Evolutionary conservation across 116 monocot genomes (phyloP), one percentile per base, ranked within the genome.

Genomic region (Phalaenopsis hybrid): DNA sequence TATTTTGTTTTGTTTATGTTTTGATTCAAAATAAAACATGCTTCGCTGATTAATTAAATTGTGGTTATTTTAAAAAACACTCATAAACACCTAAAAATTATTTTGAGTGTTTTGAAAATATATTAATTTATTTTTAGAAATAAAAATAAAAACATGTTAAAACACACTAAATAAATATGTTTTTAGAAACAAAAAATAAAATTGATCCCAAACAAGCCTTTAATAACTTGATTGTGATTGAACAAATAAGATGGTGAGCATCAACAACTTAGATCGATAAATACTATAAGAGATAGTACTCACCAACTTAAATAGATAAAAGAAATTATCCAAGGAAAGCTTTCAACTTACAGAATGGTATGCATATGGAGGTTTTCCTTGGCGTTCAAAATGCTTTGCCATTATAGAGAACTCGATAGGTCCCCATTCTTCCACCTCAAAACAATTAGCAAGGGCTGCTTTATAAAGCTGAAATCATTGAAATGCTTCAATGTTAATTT

Each of bases 341-440:
- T 28, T 67, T 18, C 18, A 37, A 79, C 91, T 92, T 87, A 97
- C 96, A 82, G 97, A 85, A 87, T 94, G 97, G 76, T 97, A 97
- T 4, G 90, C 91, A 87, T 94, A 94, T 55, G 97, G 97, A 37
- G 97, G 83, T 83, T 97, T 97, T 46, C 94, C 97, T 81, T 97
- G 97, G 70, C 97, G 91, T 16, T 97, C 94, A 79, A 94, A 97
- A 91, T 94, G 94, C 84, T 94, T 97, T 76, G 91, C 93, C 94
- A 97, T 97, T 63, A 97, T 85, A 79, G 82, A 90, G 78, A 89
- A 97, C 85, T 97, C 97, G 52, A 94, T 94, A 5, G 94, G 97
- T 1, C 97, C 94, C 97, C 94, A 97, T 50, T 97, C 97, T 34
- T 94, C 97, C 61, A 81, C 84, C 67, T 93, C 97, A 75, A 97